Evolutionary conservation across 2,329 filamentous ascomycete genomes (phyloP), one percentile per base, ranked within the genome.

Genomic region (Fusarium bactridioides): DNA sequence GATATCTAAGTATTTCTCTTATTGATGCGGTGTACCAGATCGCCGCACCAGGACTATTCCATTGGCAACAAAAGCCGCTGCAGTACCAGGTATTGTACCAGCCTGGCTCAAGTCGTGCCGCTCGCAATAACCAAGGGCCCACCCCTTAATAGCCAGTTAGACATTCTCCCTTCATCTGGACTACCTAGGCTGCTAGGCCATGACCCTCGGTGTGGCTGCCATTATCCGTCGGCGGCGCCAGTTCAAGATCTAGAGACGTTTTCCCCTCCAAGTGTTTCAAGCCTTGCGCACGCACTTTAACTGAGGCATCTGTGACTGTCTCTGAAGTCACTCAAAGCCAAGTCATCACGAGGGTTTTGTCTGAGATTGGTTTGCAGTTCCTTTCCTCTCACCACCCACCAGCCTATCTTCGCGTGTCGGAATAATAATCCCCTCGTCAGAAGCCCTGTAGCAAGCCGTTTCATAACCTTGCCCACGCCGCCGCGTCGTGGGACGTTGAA

Each of bases 391-490:
- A 44, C 45, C 40, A 57, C 29, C 33, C 31, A 57, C 29, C 33
- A 55, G 53, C 47, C 69, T 45, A 54, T 53, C 29, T 67, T 55
- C 64, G 56, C 60, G 54, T 61, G 65, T 60, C 57, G 72, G 58
- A 57, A 57, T 55, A 74, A 64, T 70, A 74, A 64, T 69, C 70
- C 29, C 57, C 23, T 63, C 57, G 51, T 68, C 56, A 69, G 53
- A 72, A 45, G 56, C 61, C 56, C 47, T 56, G 41, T 50, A 63
- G 57, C 62, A 63, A 68, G 62, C 60, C 51, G 75, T 77, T 77
- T 77, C 75, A 77, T 62, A 71, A 57, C 71, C 74, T 69, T 70
- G 74, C 51, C 29, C 38, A 29, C 60, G 29, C 48, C 55, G 53
- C 59, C 40, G 61, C 60, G 61, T 65, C 67, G 59, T 75, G 58